Percentiles rank a stretch among this genome's conserved stretches.
phyloP scores from a whole-genome alignment of 495 filamentous ascomycete species.

The Choiromyces venosus region DNA sequence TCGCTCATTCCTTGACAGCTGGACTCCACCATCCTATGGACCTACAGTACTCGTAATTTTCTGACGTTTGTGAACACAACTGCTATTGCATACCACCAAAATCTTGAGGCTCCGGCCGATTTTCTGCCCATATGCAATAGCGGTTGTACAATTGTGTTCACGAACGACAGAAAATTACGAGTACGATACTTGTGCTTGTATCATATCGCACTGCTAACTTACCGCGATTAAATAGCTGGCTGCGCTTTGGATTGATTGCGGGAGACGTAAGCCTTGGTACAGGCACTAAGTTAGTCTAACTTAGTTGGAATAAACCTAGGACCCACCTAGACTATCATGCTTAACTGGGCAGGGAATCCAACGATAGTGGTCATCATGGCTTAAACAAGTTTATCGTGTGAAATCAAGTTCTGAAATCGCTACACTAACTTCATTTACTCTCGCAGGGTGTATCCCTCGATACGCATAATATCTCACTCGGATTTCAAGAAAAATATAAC shows the following conservation, averaged over 20 bases:
- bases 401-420: background rate
- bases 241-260: background rate
- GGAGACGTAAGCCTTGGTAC: background rate
- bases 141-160: too few relatives aligned
- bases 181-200: too few relatives aligned
- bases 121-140: too few relatives aligned
- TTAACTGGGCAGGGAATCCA: background rate
- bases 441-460: background rate
- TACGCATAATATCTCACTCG: background rate
- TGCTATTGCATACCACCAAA: too few relatives aligned
- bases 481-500: background rate
- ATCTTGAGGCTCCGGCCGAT: too few relatives aligned
- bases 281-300: background rate
- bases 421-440: constrained; percentile 1
- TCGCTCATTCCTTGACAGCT: background rate
- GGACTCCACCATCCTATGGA: background rate
- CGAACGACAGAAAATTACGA: too few relatives aligned
- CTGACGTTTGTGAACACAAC: too few relatives aligned
- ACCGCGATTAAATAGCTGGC: background rate
- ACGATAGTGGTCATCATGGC: background rate
- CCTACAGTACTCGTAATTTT: too few relatives aligned
- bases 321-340: background rate
- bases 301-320: background rate
- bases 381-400: background rate
- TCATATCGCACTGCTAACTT: background rate